Evolutionary conservation across 164 flowering plant genomes (phyloP).

Genomic region (Aristolochia californica): DNA sequence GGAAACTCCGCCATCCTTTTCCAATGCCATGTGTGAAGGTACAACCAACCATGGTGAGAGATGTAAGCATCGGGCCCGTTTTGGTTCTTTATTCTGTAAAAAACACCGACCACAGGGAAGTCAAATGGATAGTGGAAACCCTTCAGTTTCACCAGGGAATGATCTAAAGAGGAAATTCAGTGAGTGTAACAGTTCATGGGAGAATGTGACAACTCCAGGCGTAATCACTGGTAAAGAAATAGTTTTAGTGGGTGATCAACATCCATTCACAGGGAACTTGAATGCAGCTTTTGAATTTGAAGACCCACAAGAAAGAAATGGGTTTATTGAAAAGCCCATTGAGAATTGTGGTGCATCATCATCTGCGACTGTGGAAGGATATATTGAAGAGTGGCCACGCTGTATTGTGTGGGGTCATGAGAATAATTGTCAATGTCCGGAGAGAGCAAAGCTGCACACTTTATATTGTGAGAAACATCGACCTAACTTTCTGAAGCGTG

Average conservation of each 20-base stretch:
- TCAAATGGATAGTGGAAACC: constrained; percentile 13
- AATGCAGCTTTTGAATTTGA: constrained; percentile 20
- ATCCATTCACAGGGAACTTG: constrained; percentile 25
- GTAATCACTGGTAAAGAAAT: constrained; percentile 29
- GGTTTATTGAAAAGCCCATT: constrained; percentile 19
- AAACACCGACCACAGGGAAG: constrained; percentile 49
- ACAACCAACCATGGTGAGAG: constrained; percentile 76
- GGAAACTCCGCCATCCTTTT: constrained; percentile 17
- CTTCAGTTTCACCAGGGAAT: constrained; percentile 25
- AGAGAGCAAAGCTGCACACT: constrained; percentile 52
- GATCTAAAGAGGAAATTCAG: constrained; percentile 43
- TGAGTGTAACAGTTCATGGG: constrained; percentile 10
- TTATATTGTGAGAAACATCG: constrained; percentile 84
- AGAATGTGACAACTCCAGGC: constrained; percentile 23
- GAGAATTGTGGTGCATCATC: constrained; percentile 22
- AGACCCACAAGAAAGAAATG: constrained; percentile 15
- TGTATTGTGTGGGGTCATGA: constrained; percentile 52
- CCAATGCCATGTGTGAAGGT: constrained; percentile 73
- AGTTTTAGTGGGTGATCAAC: constrained; percentile 23
- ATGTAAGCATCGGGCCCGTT: constrained; percentile 80
- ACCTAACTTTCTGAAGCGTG: constrained; percentile 94
- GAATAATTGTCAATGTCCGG: constrained; percentile 38
- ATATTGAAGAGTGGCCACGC: constrained; percentile 15
- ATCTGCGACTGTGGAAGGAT: constrained; percentile 11
- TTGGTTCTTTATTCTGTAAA: constrained; percentile 72